phyloP scores from a whole-genome alignment of 495 filamentous ascomycete genomes.

The Penicillium waksmanii region DNA sequence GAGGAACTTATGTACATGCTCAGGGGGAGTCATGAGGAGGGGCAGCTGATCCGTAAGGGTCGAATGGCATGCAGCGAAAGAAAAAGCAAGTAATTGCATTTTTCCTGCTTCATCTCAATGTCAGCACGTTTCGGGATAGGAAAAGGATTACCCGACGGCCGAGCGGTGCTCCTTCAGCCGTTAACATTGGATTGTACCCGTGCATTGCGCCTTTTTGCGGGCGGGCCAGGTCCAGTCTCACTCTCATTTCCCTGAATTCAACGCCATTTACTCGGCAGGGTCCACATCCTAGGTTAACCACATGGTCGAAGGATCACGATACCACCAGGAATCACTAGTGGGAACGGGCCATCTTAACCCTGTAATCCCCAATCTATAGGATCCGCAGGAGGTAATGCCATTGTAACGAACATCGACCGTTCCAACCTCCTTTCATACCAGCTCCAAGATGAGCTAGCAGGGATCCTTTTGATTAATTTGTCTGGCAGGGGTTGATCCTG shows the following conservation, averaged over 20 bases:
- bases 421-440: background rate
- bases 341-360: background rate
- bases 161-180: conserved; percentile 3
- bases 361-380: background rate
- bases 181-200: background rate
- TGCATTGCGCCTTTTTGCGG: conserved; percentile 2
- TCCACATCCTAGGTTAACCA: conserved; percentile 19
- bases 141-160: conserved; percentile 8
- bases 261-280: conserved; percentile 1
- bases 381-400: conserved; percentile 2
- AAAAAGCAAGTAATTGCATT: conserved; percentile 5
- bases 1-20: background rate
- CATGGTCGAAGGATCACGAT: conserved; percentile 20
- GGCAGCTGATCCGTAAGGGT: background rate
- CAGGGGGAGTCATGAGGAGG: background rate
- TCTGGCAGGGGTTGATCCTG: background rate
- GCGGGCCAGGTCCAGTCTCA: conserved; percentile 3
- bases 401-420: background rate
- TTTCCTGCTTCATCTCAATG: background rate
- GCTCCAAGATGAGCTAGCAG: background rate
- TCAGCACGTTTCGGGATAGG: conserved; percentile 2
- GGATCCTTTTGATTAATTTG: background rate
- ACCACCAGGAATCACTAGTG: background rate
- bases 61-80: background rate
- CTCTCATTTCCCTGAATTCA: conserved; percentile 9